Evolutionary conservation across 2,329 filamentous ascomycete genomes (phyloP), one percentile per base, ranked within the genome.

Genomic region (Zymoseptoria crescenta): DNA sequence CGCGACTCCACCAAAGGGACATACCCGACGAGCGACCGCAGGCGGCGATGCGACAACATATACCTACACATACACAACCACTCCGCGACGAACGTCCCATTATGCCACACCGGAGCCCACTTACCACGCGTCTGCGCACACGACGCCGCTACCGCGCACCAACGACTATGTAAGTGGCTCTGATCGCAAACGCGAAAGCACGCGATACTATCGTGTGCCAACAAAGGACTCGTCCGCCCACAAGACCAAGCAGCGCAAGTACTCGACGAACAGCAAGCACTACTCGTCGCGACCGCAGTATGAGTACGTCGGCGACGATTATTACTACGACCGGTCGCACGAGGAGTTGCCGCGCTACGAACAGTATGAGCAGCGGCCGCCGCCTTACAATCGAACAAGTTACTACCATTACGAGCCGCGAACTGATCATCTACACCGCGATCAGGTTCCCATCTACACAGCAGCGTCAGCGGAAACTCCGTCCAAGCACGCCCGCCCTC

Each of bases 111-210:
- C 64, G 57, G 64, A 66, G 61, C 57, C 57, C 59, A 59, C 64
- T 58, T 66, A 65, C 58, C 77, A 80, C 67, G 76, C 80, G 51
- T 69, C 69, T 51, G 66, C 70, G 61, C 69, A 71, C 57, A 79
- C 73, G 74, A 81, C 78, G 73, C 78, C 76, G 73, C 35, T 45
- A 13, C 79, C 75, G 77, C 81, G 75, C 75, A 79, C 81, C 74
- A 70, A 76, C 73, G 82, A 86, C 75, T 81, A 83, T 85, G 84
- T 86, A 85, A 86, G 84, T 86, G 80, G 79, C 79, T 80, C 77
- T 75, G 74, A 72, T 68, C 72, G 72, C 67, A 67, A 68, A 69
- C 74, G 65, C 62, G 74, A 73, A 68, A 72, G 67, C 74, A 73
- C 71, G 71, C 74, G 66, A 62, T 68, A 70, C 66, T 68, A 67